Evolutionary conservation across 139 green algal genomes (phyloP).

Genomic region (Chlorella sp.): DNA sequence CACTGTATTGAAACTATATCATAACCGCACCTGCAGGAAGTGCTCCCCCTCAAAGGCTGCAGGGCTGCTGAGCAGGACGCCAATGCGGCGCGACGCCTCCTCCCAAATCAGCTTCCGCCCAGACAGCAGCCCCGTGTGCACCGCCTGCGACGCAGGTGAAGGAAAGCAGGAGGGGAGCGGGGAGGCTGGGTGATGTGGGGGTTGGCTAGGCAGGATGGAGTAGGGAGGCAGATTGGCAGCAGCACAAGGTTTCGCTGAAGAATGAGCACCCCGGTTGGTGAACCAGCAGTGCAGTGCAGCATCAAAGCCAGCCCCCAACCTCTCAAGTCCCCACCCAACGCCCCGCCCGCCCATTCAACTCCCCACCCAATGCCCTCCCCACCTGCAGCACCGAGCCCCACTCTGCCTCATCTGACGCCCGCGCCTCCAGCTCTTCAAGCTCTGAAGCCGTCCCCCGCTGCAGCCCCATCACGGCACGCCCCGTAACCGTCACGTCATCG

Average conservation of each 20-base stretch:
- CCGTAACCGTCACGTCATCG: not conserved
- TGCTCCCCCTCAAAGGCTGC: conserved; percentile 62
- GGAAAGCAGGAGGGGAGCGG: not conserved
- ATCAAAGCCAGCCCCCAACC: not conserved
- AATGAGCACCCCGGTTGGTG: no score
- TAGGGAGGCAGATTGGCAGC: no score
- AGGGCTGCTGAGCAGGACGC: conserved; percentile 48
- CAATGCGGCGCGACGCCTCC: conserved; percentile 49
- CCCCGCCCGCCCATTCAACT: no score
- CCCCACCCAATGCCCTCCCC: not conserved
- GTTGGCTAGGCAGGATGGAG: no score
- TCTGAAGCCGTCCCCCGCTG: conserved; percentile 24
- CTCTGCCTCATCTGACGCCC: conserved; percentile 39
- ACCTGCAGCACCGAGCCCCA: conserved; percentile 49
- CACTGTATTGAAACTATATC: not conserved
- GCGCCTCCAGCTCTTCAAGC: conserved; percentile 42
- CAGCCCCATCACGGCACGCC: conserved; percentile 24
- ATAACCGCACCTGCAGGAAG: conserved; percentile 56
- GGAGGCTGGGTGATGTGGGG: not conserved
- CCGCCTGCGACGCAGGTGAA: not conserved
- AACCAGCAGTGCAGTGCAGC: not conserved
- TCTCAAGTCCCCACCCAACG: no score
- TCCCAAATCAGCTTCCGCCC: conserved; percentile 59
- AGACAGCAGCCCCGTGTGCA: conserved; percentile 33
- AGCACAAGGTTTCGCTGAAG: no score